Evolutionary conservation across 2,329 filamentous ascomycete species (phyloP).

Genomic region (Dendryphion nanum): DNA sequence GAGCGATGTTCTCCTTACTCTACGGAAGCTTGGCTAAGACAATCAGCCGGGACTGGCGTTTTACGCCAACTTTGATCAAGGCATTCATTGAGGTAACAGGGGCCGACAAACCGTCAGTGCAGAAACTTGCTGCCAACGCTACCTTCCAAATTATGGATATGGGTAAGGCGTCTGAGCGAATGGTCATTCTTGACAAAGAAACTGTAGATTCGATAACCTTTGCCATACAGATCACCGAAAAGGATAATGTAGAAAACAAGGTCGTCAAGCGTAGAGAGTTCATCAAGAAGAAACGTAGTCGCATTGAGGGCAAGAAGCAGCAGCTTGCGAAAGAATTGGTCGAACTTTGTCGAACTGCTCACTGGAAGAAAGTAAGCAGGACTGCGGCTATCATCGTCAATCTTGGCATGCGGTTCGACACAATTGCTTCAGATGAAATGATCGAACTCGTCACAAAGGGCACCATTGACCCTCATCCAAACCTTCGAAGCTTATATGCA

Average conservation of each 20-base stretch:
- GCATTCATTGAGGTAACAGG: constrained; percentile 86
- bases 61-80: constrained; percentile 83
- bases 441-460: constrained; percentile 80
- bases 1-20: constrained; percentile 84
- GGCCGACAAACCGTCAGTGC: constrained; percentile 92
- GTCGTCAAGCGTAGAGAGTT: constrained; percentile 69
- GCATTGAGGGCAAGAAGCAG: constrained; percentile 81
- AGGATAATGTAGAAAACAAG: constrained; percentile 57
- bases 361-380: constrained; percentile 94
- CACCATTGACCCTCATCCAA: constrained; percentile 86
- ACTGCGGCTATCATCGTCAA: constrained; percentile 90
- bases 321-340: constrained; percentile 79
- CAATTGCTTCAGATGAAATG: constrained; percentile 76
- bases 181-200: constrained; percentile 75
- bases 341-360: constrained; percentile 71
- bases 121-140: constrained; percentile 78
- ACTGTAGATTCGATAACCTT: constrained; percentile 64
- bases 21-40: constrained; percentile 88
- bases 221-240: constrained; percentile 31
- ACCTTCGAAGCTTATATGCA: constrained; percentile 76
- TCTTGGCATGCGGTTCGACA: constrained; percentile 87
- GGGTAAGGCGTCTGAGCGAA: constrained; percentile 80
- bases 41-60: constrained; percentile 88
- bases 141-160: constrained; percentile 89
- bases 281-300: constrained; percentile 70